Base-by-base conservation (phyloP, 306 rosid species). In the Malus sylvestris region DNA sequence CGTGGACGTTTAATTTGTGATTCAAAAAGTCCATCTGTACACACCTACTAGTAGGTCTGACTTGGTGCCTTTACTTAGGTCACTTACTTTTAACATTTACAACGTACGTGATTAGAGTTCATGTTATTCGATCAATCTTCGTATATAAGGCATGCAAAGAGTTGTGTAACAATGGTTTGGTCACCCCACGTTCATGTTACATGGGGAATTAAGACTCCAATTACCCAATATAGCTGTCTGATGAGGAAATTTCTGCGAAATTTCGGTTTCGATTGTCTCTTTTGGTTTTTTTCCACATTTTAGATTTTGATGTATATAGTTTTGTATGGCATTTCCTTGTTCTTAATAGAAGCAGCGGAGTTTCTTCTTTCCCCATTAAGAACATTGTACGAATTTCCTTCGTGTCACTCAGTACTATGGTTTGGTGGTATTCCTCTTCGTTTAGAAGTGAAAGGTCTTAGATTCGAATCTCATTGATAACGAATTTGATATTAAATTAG, bases 11-110 rank as follows among this genome's bases (percentile, higher is more conserved):
- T 38, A 15, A 16, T 19, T 38, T 38, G 49, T 4, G 49, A 10
- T 9, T 10, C 52, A 73, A 23, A 23, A 29, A 27, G 76, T 60
- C 79, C 57, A 70, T 70, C 74, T 72, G 83, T 74, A 59, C 46
- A n/a, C 62, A 69, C 78, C 83, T 74, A 53, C 33, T 18, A 12
- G 68, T 33, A 9, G 49, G 55, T 70, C 78, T 44, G 55, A 67
- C 38, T 32, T 11, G 22, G 23, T n/a, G 44, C 19, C 62, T 15
- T 68, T 35, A 42, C 10, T 42, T 42, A 27, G 46, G 70, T 62
- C 78, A 35, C 61, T 61, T 14, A 61, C 70, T 61, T 61, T 62
- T 4, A 35, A 38, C 59, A 29, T 44, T 73, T 60, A 19, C 3
- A 45, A 18, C 67, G 5, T 62, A 27, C 67, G 9, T 62, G 60